Evolutionary conservation across 805 yeast genomes (phyloP), one percentile per base, ranked within the genome.

Genomic region (Starmerella stigmatis): DNA sequence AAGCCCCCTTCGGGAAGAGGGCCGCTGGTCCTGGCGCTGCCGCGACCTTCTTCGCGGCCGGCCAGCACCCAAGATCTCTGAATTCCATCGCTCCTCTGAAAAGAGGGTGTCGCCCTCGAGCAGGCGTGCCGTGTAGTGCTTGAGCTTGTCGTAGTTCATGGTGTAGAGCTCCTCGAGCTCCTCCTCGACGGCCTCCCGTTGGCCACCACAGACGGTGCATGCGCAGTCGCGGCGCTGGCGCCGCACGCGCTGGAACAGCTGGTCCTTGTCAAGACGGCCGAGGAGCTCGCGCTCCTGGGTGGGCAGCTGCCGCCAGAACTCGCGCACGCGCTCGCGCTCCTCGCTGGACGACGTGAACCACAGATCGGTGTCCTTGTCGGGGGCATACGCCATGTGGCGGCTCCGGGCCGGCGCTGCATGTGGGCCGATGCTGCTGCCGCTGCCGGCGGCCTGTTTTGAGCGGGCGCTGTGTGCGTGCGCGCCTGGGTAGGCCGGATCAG

Each of bases 141-240:
- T 70, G 31, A 71, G 68, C 41, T 67, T 75, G 30, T 74, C 77
- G 50, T 78, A 79, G 56, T 79, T 77, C 15, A 76, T 75, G 50
- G 80, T 80, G 58, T 82, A 85, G 6, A 84, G 72, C 45, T 73
- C 74, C 55, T 79, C 86, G 56, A 86, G 70, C 59, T 84, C 94
- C 53, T 75, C 78, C 57, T 82, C 92, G 51, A 85, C 73, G 13
- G 84, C 76, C 41, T 68, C 63, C 56, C 79, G 76, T 53, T 81
- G 79, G 37, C 83, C 73, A 2, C 88, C 89, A 64, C 96, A 88
- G 16, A 76, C 76, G 4, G 78, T 66, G 60, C 96, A 88, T 47
- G 75, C 71, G 60, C 95, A 86, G 22, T 62, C 60, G 21, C 68
- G 64, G 50, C 70, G 68, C 57, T 76, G 79, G 77, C 48, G 72